Conservation (phyloP, 371 early-diverging fungal genomes). For the Mortierella polycephala region DNA sequence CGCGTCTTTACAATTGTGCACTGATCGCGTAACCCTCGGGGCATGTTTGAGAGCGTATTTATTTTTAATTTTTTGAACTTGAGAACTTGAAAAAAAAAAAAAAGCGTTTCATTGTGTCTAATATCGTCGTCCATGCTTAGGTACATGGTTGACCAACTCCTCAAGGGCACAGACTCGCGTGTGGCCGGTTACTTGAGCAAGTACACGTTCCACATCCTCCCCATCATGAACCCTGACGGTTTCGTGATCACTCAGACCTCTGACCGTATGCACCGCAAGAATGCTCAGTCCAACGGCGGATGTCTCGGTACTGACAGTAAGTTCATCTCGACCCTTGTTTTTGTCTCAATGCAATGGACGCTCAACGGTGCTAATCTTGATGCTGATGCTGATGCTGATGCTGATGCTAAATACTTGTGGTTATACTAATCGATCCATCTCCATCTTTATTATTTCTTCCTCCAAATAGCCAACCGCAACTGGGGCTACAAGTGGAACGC, state of each 20-base stretch:
- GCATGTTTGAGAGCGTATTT: too few relatives aligned
- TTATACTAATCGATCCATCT: not conserved
- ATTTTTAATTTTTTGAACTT: too few relatives aligned
- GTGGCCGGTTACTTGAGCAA: slow-evolving; percentile 46
- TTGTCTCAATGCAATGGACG: not conserved
- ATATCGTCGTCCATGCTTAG: too few relatives aligned
- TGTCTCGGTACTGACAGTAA: slow-evolving; percentile 53
- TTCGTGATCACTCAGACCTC: slow-evolving; percentile 62
- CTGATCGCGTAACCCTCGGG: too few relatives aligned
- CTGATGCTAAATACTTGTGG: too few relatives aligned
- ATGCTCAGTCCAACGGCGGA: slow-evolving; percentile 54
- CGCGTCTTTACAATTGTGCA: too few relatives aligned
- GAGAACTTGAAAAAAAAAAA: too few relatives aligned
- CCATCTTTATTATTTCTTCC: not conserved
- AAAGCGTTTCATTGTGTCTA: too few relatives aligned
- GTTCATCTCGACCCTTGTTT: not conserved
- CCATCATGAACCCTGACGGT: slow-evolving; percentile 73
- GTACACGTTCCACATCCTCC: slow-evolving; percentile 56
- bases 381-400: too few relatives aligned
- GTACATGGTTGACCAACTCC: slow-evolving; percentile 33
- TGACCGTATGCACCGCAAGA: slow-evolving; percentile 71
- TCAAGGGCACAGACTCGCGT: slow-evolving; percentile 46
- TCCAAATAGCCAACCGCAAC: slow-evolving; percentile 58
- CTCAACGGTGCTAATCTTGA: not conserved
- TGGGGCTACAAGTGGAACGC: slow-evolving; percentile 63